These are phyloP conservation scores for Cucumis sativus DNA, from an alignment of 306 rosid genomes.

Conservation along the genomic window Cucumber_9930_V3 NC_026661.2:3065501-3066000, in stretches of 20 bases:
- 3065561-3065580: too few relatives aligned
- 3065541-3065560: background rate
- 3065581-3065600: too few relatives aligned
- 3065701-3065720: background rate
- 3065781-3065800: background rate
- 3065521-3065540: background rate
- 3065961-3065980: background rate
- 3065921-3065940: conserved; percentile 1
- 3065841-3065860: background rate
- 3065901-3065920: background rate
- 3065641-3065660: background rate
- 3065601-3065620: too few relatives aligned
- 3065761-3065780: background rate
- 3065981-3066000: background rate
- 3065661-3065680: background rate
- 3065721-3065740: background rate
- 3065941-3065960: background rate
- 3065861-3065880: background rate
- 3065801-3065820: background rate
- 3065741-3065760: background rate
- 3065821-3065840: background rate
- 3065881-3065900: background rate
- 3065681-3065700: background rate
- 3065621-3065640: background rate
- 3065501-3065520: background rate